Percentiles rank a stretch among this genome's conserved stretches.
Conservation (phyloP, 2,329 filamentous ascomycete genomes). For the Zymoseptoria tritici region DNA sequence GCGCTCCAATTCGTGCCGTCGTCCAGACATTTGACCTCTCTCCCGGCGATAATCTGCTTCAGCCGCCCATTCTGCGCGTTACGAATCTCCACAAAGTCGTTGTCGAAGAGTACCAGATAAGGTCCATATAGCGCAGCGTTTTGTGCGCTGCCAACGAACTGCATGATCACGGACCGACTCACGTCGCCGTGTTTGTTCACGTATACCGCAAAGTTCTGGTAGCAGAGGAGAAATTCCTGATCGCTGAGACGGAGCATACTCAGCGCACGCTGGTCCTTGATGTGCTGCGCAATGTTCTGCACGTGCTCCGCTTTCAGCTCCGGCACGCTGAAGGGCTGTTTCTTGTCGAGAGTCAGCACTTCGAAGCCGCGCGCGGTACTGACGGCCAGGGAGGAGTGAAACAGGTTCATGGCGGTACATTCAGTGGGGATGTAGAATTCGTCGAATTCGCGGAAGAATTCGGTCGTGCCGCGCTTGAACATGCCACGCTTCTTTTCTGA, state of each 20-base stretch:
- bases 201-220: conserved; percentile 94
- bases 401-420: conserved; percentile 90
- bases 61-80: conserved; percentile 93
- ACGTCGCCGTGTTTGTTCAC: conserved; percentile 98
- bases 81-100: conserved; percentile 92
- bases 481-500: conserved; percentile 72
- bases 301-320: conserved; percentile 73
- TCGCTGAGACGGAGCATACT: conserved; percentile 96
- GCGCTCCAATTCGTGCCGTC: conserved; percentile 60
- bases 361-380: conserved; percentile 89
- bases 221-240: conserved; percentile 80
- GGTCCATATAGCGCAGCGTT: conserved; percentile 83
- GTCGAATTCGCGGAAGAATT: conserved; percentile 96
- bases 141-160: conserved; percentile 91
- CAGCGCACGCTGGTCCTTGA: conserved; percentile 74
- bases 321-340: conserved; percentile 87
- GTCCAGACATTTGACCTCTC: conserved; percentile 84
- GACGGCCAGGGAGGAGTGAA: conserved; percentile 88
- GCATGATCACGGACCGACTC: conserved; percentile 89
- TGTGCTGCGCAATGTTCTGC: conserved; percentile 74
- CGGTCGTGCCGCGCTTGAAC: conserved; percentile 66
- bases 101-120: conserved; percentile 88
- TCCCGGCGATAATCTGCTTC: conserved; percentile 86
- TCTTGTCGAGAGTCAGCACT: conserved; percentile 93
- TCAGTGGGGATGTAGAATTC: conserved; percentile 97